Evolutionary conservation across 257 asterid species (phyloP).

Genomic region (Solanum ahanhuiri): DNA sequence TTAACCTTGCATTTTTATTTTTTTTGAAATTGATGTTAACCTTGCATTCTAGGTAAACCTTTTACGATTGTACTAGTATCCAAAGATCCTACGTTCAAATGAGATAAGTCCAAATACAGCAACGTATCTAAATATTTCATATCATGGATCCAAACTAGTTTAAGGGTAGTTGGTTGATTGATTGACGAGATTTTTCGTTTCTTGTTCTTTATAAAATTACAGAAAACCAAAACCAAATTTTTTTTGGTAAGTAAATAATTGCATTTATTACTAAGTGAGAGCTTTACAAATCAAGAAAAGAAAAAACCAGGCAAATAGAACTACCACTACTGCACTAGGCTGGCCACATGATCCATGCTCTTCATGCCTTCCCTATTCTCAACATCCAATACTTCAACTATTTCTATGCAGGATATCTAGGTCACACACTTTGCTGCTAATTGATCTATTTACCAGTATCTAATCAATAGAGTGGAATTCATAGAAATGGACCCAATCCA

Average conservation of each 20-base stretch:
- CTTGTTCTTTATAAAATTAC: not conserved
- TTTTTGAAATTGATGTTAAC: not conserved
- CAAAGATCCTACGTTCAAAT: not conserved
- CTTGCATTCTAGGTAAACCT: not conserved
- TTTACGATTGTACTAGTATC: not conserved
- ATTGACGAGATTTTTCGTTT: not conserved
- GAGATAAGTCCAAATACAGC: not conserved
- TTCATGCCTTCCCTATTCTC: not conserved
- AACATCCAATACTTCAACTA: not conserved
- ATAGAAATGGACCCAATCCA: not conserved
- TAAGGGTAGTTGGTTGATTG: not conserved
- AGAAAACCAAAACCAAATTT: not conserved
- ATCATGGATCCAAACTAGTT: not conserved
- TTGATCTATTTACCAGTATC: not conserved
- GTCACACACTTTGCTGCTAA: not conserved
- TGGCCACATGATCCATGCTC: not conserved
- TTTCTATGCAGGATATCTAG: not conserved
- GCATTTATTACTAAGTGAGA: not conserved
- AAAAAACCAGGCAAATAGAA: not conserved
- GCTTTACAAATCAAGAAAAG: not conserved
- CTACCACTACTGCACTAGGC: not conserved
- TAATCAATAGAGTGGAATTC: not conserved
- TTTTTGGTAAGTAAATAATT: not conserved
- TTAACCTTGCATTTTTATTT: not conserved
- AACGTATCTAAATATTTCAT: not conserved